Conservation (phyloP, 805 yeast species). For the Zygosaccharomyces pseudorouxii region DNA sequence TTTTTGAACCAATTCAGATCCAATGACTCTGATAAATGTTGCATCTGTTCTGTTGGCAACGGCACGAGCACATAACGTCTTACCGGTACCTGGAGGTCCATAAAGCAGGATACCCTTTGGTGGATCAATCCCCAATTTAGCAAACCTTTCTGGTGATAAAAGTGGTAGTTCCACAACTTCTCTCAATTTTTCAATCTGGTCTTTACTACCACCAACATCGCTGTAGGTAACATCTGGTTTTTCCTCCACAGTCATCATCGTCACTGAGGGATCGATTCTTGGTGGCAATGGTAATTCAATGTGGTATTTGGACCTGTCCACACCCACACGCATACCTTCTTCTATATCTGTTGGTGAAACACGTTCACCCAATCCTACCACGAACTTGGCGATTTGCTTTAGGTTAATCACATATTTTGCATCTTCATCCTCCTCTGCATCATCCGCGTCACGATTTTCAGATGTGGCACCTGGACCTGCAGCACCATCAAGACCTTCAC, state of each 20-base stretch:
- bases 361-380: conserved; percentile 92
- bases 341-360: conserved; percentile 98
- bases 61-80: conserved; percentile 96
- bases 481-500: conserved; percentile 17
- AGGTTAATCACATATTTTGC: conserved; percentile 92
- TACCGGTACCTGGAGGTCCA: conserved; percentile 99
- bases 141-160: conserved; percentile 94
- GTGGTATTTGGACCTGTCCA: conserved; percentile 93
- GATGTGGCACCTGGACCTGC: conserved; percentile 20
- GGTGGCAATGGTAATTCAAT: conserved; percentile 98
- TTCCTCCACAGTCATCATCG: conserved; percentile 99
- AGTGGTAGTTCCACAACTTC: conserved; percentile 95
- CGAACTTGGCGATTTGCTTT: conserved; percentile 97
- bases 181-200: conserved; percentile 92
- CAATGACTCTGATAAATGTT: conserved; percentile 95
- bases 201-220: conserved; percentile 98
- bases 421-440: conserved; percentile 70
- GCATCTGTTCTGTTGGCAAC: conserved; percentile 99
- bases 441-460: conserved; percentile 18
- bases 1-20: conserved; percentile 96
- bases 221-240: conserved; percentile 98
- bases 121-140: conserved; percentile 95
- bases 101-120: conserved; percentile 95
- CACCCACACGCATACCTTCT: conserved; percentile 99
- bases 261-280: conserved; percentile 93